Conservation (phyloP, 805 yeast species). For the Candida oleophila region DNA sequence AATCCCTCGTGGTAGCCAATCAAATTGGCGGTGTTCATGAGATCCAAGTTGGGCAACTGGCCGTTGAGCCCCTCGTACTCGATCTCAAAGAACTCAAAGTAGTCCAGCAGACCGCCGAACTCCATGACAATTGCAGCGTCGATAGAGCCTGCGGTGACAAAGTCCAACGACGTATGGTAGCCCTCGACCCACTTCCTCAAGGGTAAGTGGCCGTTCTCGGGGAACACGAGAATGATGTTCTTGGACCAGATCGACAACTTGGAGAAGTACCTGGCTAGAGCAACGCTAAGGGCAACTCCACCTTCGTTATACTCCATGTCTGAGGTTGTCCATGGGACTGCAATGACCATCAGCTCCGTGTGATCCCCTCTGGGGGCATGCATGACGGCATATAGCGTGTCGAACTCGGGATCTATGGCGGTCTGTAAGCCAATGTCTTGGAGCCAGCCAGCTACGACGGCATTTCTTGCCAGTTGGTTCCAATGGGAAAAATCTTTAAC, state of each 20-base stretch:
- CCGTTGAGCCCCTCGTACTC: constrained; percentile 90
- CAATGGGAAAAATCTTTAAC: constrained; percentile 36
- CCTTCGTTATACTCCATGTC: constrained; percentile 70
- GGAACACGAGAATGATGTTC: constrained; percentile 82
- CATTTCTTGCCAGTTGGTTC: constrained; percentile 39
- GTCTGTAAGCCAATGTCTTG: constrained; percentile 72
- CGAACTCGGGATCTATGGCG: constrained; percentile 34
- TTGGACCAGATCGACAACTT: constrained; percentile 95
- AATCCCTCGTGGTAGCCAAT: constrained; percentile 77
- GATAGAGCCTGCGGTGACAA: constrained; percentile 83
- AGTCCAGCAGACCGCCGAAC: constrained; percentile 64
- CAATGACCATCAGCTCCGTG: constrained; percentile 89
- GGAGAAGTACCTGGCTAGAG: constrained; percentile 76
- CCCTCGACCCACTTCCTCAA: constrained; percentile 91
- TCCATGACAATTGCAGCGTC: constrained; percentile 89
- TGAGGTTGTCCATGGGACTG: constrained; percentile 81
- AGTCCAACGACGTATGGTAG: constrained; percentile 79
- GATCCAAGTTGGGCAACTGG: constrained; percentile 90
- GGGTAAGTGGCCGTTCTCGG: constrained; percentile 66
- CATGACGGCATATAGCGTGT: constrained; percentile 69
- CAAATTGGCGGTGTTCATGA: constrained; percentile 77
- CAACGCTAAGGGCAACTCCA: constrained; percentile 71
- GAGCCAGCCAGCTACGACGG: constrained; percentile 56
- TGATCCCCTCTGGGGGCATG: constrained; percentile 96
- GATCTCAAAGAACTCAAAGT: constrained; percentile 71